Base-by-base conservation (phyloP, 176 grass and related monocot species). In the Avena eriantha region DNA sequence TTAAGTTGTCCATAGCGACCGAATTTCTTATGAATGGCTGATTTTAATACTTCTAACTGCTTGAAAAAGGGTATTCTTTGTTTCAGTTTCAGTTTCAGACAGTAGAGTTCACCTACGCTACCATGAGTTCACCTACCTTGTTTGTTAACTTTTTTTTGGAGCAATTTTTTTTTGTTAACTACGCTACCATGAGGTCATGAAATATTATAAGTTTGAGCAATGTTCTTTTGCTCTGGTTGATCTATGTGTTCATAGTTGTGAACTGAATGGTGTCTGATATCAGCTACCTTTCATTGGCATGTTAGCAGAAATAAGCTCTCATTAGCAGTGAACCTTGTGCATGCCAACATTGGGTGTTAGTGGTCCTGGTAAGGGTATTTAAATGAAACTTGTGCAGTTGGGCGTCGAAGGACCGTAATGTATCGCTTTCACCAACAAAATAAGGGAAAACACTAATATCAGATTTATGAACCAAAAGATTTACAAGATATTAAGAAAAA, bases 291-390 rank as follows among this genome's bases (percentile, higher is more conserved):
- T 56, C 66, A 64, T 60, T 51, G 80, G 5, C 5, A 2, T 48
- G 21, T 45, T 41, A 61, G 16, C 33, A 53, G 54, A 89, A 80
- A 61, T 55, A 35, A 55, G 31, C 66, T 39, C 21, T 85, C 23
- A 11, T 36, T 80, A 65, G 33, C 18, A 26, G 3, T 50, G 24
- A 83, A 63, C 39, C 10, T 41, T 68, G 17, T 75, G 23, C 45
- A 73, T 78, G 77, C 69, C 59, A 72, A 79, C 54, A 71, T 79
- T 84, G 81, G 65, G 47, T 39, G 65, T 46, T 53, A 82, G 12
- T 67, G 56, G 21, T 22, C 19, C 81, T 72, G 56, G 56, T 63
- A 14, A 79, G 41, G 29, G 50, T 55, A 69, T 86, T 71, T 58
- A 23, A 80, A 49, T 35, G 24, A 23, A 86, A 45, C 16, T 18